Base-by-base conservation (phyloP, 148 eudicot genomes). In the Rhododendron vialii region DNA sequence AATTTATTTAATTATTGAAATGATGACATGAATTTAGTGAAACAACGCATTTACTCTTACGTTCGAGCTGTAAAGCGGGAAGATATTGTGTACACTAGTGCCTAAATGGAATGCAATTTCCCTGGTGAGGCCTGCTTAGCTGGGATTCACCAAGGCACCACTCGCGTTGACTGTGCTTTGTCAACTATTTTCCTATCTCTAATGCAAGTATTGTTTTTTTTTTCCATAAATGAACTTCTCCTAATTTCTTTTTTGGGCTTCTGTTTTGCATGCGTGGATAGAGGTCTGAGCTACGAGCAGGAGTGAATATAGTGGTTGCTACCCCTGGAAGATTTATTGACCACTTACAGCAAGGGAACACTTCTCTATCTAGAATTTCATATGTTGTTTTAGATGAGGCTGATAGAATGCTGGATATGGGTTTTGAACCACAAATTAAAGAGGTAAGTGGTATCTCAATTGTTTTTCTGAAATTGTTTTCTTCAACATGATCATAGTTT, bases 401-500 rank as follows among this genome's bases (percentile, higher is more conserved):
- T 84, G 93, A 92, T 85, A 83, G 92, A 59, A 92, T 92, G 93
- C 92, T 92, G 85, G 93, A 92, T 81, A 92, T 92, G 93, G 93
- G 93, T 13, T 92, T 92, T 90, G 93, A 92, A 85, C 91, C 89
- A 17, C 93, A 92, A 79, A 92, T 92, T 82, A 90, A 87, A 89
- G 92, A 92, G 91, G 93, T 88, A 81, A 74, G 28, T 55, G 75
- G n/a, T 9, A 76, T 86, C 84, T 41, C 55, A 48, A 47, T 22
- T 28, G 22, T 77, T 87, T 81, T 38, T 11, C 61, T 73, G 41
- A 76, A 86, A 82, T 12, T 86, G 48, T 80, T 75, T 15, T 55
- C 82, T 55, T 53, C 85, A 18, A 71, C 63, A 5, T 67, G 45
- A 30, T 69, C 35, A 81, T 74, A 86, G 11, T 22, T 51, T 61